Evolutionary conservation across 345 rosid genomes (phyloP).

Genomic region (Noccaea caerulescens): DNA sequence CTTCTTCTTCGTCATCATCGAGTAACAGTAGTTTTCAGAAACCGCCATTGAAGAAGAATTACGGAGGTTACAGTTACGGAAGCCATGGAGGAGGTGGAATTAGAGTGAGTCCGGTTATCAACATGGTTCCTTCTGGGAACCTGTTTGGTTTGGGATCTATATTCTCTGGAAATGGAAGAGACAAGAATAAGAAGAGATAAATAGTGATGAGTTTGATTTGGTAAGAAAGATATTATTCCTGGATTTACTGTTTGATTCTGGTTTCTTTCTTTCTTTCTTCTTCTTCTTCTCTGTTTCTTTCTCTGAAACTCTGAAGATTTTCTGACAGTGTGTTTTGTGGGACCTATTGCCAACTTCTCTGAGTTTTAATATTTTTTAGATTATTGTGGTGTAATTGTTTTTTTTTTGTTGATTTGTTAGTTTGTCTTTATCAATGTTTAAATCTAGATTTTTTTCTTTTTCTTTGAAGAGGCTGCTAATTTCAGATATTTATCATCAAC

Average conservation of each 20-base stretch:
- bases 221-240: slow-evolving; percentile 25
- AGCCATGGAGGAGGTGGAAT: slow-evolving; percentile 52
- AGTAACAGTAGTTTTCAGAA: slow-evolving; percentile 50
- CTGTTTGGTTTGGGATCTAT: slow-evolving; percentile 74
- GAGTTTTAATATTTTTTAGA: slow-evolving; percentile 13
- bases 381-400: slow-evolving; percentile 44
- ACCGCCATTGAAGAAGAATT: slow-evolving; percentile 84
- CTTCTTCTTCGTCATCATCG: slow-evolving; percentile 31
- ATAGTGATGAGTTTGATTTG: neutral
- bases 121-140: slow-evolving; percentile 71
- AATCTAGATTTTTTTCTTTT: slow-evolving; percentile 21
- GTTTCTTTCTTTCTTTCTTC: slow-evolving; percentile 5
- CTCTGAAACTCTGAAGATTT: slow-evolving; percentile 46
- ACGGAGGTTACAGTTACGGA: slow-evolving; percentile 54
- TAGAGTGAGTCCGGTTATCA: slow-evolving; percentile 66
- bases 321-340: slow-evolving; percentile 50
- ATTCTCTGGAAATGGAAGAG: slow-evolving; percentile 63
- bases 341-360: slow-evolving; percentile 28
- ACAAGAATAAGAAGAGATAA: slow-evolving; percentile 67
- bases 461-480: slow-evolving; percentile 20
- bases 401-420: slow-evolving; percentile 41
- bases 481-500: slow-evolving; percentile 18
- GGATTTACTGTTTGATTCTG: slow-evolving; percentile 38
- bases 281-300: slow-evolving; percentile 36
- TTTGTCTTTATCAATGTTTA: slow-evolving; percentile 38